Conservation (phyloP, 345 rosid species). For the Brassica cretica region DNA sequence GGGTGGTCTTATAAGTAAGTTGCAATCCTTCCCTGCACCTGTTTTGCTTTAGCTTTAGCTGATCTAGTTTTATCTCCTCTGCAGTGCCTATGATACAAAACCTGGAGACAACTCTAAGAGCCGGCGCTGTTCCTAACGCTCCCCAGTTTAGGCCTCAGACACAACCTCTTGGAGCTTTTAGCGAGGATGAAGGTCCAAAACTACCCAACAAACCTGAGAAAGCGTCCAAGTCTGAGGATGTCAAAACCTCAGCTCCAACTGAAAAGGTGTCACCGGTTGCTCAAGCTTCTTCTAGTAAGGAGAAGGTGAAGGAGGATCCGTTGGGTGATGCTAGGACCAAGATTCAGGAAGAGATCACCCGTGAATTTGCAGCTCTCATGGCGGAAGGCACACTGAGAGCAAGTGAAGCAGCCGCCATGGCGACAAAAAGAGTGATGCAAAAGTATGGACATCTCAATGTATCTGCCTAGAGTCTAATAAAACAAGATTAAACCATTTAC, state of each 20-base stretch:
- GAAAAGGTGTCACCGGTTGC: constrained; percentile 37
- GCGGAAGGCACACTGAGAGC: constrained; percentile 79
- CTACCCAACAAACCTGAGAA: constrained; percentile 9
- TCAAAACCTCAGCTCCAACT: constrained; percentile 12
- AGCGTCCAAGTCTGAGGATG: constrained; percentile 26
- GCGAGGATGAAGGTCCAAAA: constrained; percentile 27
- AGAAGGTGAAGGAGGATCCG: constrained; percentile 51
- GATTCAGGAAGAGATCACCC: constrained; percentile 83
- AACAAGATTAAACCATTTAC: not conserved
- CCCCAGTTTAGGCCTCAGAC: constrained; percentile 77
- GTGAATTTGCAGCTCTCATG: constrained; percentile 80
- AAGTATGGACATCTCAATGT: constrained; percentile 64
- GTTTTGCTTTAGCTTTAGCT: not conserved
- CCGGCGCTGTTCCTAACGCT: constrained; percentile 85
- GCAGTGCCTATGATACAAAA: constrained; percentile 97
- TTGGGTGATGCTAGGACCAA: constrained; percentile 74
- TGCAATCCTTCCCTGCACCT: too few species aligned
- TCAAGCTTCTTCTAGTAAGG: constrained; percentile 37
- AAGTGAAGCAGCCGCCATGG: constrained; percentile 91
- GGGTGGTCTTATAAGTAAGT: constrained; percentile 88
- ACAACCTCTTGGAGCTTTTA: constrained; percentile 34
- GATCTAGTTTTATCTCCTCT: constrained; percentile 1
- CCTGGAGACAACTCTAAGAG: constrained; percentile 69
- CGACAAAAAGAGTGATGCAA: constrained; percentile 84
- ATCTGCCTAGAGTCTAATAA: constrained; percentile 30